Base-by-base conservation (phyloP, 192 early-diverging fungal genomes). In the Backusella circina region DNA sequence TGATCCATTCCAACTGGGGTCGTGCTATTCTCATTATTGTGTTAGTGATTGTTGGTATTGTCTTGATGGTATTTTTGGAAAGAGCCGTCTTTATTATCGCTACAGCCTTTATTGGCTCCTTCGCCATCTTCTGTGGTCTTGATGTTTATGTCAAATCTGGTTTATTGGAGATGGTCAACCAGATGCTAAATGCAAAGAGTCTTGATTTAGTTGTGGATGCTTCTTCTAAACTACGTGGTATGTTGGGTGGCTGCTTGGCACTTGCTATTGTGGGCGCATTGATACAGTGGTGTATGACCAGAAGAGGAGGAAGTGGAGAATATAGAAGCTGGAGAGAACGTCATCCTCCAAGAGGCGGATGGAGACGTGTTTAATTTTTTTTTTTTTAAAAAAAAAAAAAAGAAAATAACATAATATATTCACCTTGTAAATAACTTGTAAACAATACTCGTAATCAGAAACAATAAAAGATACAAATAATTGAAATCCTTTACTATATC, bases 141-240 rank as follows among this genome's bases (percentile, higher is more conserved):
- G 95, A 97, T 82, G 86, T 91, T 73, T 97, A 93, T 84, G 86
- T 87, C n/a, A 78, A 88, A 15, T 91, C 93, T 13, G 95, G 95
- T 5, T 91, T 94, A 80, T 74, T 82, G 33, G 83, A 90, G 32
- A 85, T 90, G n/a, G 80, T 90, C 18, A 65, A 82, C 21, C 74
- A 80, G 3, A 88, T 94, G 74, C 73, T 92, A 71, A 82, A 84
- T 71, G 82, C 85, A 23, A 76, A 82, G 9, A 82, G 80, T 32
- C 23, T 74, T 3, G 32, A 73, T 51, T 2, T 70, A 13, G 76
- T 68, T 6, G 75, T 80, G 38, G 30, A 72, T 4, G 74, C 78
- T 44, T 82, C 81, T 36, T 74, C 81, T 5, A 89, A 90, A 68
- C 82, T 94, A 6, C 90, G 90, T 72, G 86, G 87, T 2, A 93